Evolutionary conservation across 164 flowering plant genomes (phyloP).

Genomic region (Vitis rupestris): DNA sequence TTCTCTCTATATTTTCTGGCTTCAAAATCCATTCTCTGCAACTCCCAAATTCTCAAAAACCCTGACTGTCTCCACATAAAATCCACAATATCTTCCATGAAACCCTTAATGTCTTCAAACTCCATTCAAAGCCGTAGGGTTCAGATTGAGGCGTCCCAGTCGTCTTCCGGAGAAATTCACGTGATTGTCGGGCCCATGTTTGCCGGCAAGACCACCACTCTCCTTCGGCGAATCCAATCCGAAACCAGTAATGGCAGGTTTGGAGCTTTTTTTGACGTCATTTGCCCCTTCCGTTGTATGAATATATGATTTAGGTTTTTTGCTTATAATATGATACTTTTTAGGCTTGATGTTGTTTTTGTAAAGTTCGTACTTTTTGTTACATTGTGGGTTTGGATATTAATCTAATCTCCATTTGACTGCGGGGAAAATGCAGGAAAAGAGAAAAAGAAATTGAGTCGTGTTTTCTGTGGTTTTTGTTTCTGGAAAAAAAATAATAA

Average conservation of each 20-base stretch:
- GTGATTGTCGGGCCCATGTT: slow-evolving; percentile 80
- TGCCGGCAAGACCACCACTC: slow-evolving; percentile 68
- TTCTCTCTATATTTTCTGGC: slow-evolving; percentile 14
- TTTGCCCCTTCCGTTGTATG: neutral
- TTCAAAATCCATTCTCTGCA: slow-evolving; percentile 10
- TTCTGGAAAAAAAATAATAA: too few species aligned
- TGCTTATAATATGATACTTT: neutral
- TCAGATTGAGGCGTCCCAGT: slow-evolving; percentile 13
- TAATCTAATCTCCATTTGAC: too few species aligned
- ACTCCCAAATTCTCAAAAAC: slow-evolving; percentile 8
- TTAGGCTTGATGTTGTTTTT: neutral
- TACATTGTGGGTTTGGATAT: too few species aligned
- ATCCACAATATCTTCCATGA: neutral
- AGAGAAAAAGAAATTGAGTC: too few species aligned
- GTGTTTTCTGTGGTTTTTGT: too few species aligned
- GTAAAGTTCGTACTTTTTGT: too few species aligned
- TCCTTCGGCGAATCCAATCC: slow-evolving; percentile 47
- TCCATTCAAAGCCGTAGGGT: slow-evolving; percentile 7
- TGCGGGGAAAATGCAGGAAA: too few species aligned
- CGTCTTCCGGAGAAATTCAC: slow-evolving; percentile 54
- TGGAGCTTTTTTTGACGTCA: neutral
- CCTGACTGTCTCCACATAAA: slow-evolving; percentile 6
- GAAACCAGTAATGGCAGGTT: slow-evolving; percentile 60
- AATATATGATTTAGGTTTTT: neutral
- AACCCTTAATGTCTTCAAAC: neutral